Conservation (phyloP, 2,329 filamentous ascomycete species). For the Pseudopithomyces chartarum region DNA sequence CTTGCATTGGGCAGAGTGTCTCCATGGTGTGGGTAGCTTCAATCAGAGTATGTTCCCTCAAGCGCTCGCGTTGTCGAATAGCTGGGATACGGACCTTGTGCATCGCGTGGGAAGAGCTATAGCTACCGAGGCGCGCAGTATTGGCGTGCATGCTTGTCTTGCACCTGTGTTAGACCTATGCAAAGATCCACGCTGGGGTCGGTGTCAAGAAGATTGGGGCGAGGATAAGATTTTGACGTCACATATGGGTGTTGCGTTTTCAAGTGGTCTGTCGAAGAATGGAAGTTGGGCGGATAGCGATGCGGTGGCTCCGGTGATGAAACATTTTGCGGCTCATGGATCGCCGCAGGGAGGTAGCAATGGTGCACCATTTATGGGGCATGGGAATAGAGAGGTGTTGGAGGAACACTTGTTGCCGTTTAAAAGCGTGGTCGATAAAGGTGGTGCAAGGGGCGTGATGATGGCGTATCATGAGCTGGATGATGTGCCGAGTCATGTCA, state of each 20-base stretch:
- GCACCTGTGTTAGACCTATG: slow-evolving; percentile 52
- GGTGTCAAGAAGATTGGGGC: slow-evolving; percentile 54
- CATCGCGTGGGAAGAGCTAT: slow-evolving; percentile 51
- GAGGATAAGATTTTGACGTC: slow-evolving; percentile 53
- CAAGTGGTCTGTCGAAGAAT: slow-evolving; percentile 52
- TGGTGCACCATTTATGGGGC: slow-evolving; percentile 51
- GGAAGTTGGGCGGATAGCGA: slow-evolving; percentile 49
- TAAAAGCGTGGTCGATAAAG: slow-evolving; percentile 50
- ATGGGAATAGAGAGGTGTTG: slow-evolving; percentile 50
- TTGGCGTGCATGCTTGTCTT: slow-evolving; percentile 53
- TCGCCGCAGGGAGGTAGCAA: slow-evolving; percentile 51
- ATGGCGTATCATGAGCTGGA: slow-evolving; percentile 54
- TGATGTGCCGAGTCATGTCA: slow-evolving; percentile 47
- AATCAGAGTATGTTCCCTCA: slow-evolving; percentile 55
- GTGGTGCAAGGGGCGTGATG: slow-evolving; percentile 51
- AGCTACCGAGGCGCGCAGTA: slow-evolving; percentile 50
- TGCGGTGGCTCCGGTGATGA: slow-evolving; percentile 52
- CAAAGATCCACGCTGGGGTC: slow-evolving; percentile 52
- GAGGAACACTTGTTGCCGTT: slow-evolving; percentile 52
- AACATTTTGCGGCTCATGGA: slow-evolving; percentile 55
- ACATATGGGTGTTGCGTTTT: slow-evolving; percentile 52
- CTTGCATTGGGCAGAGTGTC: slow-evolving; percentile 52
- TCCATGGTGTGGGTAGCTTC: slow-evolving; percentile 53
- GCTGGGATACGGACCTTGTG: slow-evolving; percentile 51
- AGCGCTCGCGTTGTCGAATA: slow-evolving; percentile 48